Conservation (phyloP, 805 yeast genomes). For the Isabelozyma rhagii region DNA sequence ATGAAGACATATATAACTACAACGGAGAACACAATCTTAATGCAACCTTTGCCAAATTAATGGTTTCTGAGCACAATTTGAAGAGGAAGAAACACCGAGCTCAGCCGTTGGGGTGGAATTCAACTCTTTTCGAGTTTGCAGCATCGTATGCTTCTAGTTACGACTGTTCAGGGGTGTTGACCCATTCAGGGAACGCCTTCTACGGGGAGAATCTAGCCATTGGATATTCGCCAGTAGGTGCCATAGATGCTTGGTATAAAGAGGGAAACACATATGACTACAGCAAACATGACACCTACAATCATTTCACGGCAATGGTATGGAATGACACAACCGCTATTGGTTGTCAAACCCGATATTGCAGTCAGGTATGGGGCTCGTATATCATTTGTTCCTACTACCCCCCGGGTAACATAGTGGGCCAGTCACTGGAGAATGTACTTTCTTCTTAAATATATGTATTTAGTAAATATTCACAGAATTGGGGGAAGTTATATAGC, state of each 20-base stretch:
- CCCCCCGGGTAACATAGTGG: conserved; percentile 29
- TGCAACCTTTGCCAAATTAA: conserved; percentile 14
- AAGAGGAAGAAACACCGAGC: conserved; percentile 29
- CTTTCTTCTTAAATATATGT: conserved; percentile 12
- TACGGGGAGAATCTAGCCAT: conserved; percentile 38
- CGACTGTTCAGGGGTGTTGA: conserved; percentile 31
- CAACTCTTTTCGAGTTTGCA: conserved; percentile 27
- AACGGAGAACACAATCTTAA: conserved; percentile 6
- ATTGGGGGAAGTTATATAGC: not conserved
- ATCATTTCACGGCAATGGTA: conserved; percentile 38
- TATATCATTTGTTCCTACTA: conserved; percentile 39
- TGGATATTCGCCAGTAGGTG: conserved; percentile 31
- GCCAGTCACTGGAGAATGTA: conserved; percentile 19
- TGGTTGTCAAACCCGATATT: conserved; percentile 34
- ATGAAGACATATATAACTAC: conserved; percentile 3
- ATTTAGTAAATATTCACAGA: not conserved
- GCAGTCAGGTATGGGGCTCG: conserved; percentile 29
- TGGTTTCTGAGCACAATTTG: conserved; percentile 25
- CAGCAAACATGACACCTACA: conserved; percentile 21
- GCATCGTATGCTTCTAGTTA: conserved; percentile 26
- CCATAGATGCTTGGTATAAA: conserved; percentile 39
- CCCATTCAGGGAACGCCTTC: conserved; percentile 32
- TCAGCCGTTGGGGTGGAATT: conserved; percentile 29
- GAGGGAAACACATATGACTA: conserved; percentile 31
- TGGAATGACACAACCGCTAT: conserved; percentile 31